Evolutionary conservation across 176 grass and related monocot species (phyloP), one percentile per base, ranked within the genome.

Genomic region (Panicum miliaceum): DNA sequence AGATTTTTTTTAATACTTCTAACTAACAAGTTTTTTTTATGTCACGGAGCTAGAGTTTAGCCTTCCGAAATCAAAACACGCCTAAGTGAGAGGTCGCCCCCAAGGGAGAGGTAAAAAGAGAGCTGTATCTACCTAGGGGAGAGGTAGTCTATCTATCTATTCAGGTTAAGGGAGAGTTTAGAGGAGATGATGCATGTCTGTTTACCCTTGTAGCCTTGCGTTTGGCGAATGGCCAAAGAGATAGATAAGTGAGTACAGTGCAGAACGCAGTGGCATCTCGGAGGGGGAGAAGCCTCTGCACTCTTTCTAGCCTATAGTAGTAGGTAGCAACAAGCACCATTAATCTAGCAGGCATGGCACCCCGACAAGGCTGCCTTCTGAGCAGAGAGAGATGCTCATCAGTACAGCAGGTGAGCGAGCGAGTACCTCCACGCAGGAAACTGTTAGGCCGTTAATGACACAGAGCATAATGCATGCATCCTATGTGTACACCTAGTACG

Each of bases 381-480:
- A 45, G 16, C 63, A 52, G 58, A 61, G 54, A 59, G 41, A 77
- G 64, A 63, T 82, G 64, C 25, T 51, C 50, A 52, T 3, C 8
- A 18, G 47, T 5, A n/a, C 53, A 73, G 8, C 60, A 37, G 32
- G 62, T 23, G 70, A 66, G 11, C 6, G 77, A 79, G 69, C 47
- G 71, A 76, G 62, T 76, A 45, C 63, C 81, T 85, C 71, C 83
- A 85, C 25, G 78, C 71, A 77, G 43, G 20, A 54, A 63, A 77
- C 83, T 77, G 83, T 81, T 81, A 82, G 8, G 68, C 48, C 29
- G 50, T 66, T 86, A 75, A 81, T 81, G 60, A 75, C 36, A 86
- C 36, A 86, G 68, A 14, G 66, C 66, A 51, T 47, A 80, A 47
- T 35, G 25, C 47, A 23, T n/a, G 82, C 18, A 11, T 45, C 38